These are phyloP conservation scores for Talaromyces funiculosus DNA, from an alignment of 2,329 filamentous ascomycete species.

Conservation along the genomic window DNA sequence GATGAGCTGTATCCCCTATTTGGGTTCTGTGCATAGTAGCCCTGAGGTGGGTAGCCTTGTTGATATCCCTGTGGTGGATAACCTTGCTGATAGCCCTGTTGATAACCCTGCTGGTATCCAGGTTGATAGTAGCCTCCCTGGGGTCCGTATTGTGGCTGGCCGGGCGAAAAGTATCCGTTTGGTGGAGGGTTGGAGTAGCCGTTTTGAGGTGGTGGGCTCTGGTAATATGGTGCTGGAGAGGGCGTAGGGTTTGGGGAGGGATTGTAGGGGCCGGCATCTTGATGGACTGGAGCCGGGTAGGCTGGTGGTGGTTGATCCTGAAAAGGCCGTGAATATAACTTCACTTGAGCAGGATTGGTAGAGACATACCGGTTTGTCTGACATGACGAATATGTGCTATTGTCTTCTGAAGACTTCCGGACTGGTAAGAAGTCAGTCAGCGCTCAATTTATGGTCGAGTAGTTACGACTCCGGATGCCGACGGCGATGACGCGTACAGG, in stretches of 20 bases:
- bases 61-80: slow-evolving; percentile 16
- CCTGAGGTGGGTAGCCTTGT: slow-evolving; percentile 20
- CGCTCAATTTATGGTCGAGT: background rate
- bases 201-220: slow-evolving; percentile 27
- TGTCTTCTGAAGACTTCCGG: background rate
- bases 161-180: slow-evolving; percentile 33
- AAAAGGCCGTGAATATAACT: background rate
- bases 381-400: background rate
- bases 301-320: slow-evolving; percentile 30
- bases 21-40: slow-evolving; percentile 16
- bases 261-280: slow-evolving; percentile 26
- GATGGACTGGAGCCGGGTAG: slow-evolving; percentile 31
- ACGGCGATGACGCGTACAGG: background rate
- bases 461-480: slow-evolving; percentile 1
- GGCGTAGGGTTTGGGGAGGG: slow-evolving; percentile 15
- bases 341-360: background rate
- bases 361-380: background rate
- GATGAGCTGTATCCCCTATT: slow-evolving; percentile 15
- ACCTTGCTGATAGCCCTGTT: slow-evolving; percentile 18
- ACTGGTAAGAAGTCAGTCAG: background rate
- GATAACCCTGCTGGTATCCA: slow-evolving; percentile 24
- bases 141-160: slow-evolving; percentile 26
- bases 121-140: slow-evolving; percentile 34
- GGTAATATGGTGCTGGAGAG: slow-evolving; percentile 14
- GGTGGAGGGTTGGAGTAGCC: slow-evolving; percentile 21